Base-by-base conservation (phyloP, 192 early-diverging fungal genomes). In the Podila epicladia region DNA sequence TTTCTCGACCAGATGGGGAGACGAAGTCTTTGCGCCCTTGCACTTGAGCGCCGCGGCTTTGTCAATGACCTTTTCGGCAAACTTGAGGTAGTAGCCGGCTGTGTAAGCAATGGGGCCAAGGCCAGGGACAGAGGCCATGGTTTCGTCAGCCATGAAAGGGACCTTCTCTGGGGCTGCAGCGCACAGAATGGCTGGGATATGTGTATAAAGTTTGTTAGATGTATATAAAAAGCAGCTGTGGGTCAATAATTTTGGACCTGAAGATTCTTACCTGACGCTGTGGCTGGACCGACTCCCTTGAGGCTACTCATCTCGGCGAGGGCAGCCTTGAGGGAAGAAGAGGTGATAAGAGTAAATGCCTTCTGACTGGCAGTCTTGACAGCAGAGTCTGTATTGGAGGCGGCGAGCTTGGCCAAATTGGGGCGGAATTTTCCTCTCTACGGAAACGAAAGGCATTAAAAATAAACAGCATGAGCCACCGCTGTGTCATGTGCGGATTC, bases 81-180 rank as follows among this genome's bases (percentile, higher is more conserved):
- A 82, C 37, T 75, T 82, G 73, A 82, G 26, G 24, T 82, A 82
- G 17, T 82, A 82, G 9, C 64, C 59, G 38, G 71, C 58, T 1
- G 62, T 75, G 24, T 82, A 82, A 17, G 68, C 73, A 33, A 82
- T 82, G 5, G 69, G 50, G 3, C 80, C 80, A 3, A 82, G 69
- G 4, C 73, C 73, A 31, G 80, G 80, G 22, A 82, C 72, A 7
- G 80, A 74, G 26, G 69, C 73, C 69, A 82, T 75, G 50, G 80
- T 72, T 59, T 82, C 80, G 28, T 82, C 80, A 13, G 80, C 69
- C 80, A 82, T 82, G 37, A 82, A 82, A 3, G 80, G 80, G 0
- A 82, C 70, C 28, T 67, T n/a, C 5, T 58, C 28, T 6, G 75
- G 75, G 4, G 75, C 75, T 2, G 69, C 75, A 58, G 75, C 69